Conservation (phyloP, 441 rosid genomes). For the Jatropha multifida region DNA sequence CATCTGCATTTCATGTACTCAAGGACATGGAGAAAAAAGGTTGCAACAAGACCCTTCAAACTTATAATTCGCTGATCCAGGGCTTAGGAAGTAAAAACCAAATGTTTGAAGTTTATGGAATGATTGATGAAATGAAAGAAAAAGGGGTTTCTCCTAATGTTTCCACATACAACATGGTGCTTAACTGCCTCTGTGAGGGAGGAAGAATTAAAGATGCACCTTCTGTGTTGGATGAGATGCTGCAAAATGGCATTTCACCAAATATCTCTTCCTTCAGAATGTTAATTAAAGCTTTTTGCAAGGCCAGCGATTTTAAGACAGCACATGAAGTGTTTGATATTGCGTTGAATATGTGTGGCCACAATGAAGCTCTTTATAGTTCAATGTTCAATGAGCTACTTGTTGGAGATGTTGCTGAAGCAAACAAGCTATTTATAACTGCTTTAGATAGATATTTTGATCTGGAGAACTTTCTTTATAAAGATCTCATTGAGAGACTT, state of each 20-base stretch:
- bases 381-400: slow-evolving; percentile 81
- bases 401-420: slow-evolving; percentile 55
- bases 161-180: slow-evolving; percentile 69
- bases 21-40: slow-evolving; percentile 96
- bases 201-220: slow-evolving; percentile 79
- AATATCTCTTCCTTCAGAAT: slow-evolving; percentile 68
- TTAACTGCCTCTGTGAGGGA: slow-evolving; percentile 75
- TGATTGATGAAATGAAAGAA: slow-evolving; percentile 93
- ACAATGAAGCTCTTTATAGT: slow-evolving; percentile 74
- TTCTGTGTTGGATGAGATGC: slow-evolving; percentile 79
- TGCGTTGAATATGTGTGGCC: slow-evolving; percentile 74
- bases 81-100: slow-evolving; percentile 80
- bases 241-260: slow-evolving; percentile 67
- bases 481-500: slow-evolving; percentile 65
- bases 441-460: slow-evolving; percentile 64
- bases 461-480: slow-evolving; percentile 62
- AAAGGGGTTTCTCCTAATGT: slow-evolving; percentile 79
- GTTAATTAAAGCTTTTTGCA: slow-evolving; percentile 73
- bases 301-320: slow-evolving; percentile 58
- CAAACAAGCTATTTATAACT: slow-evolving; percentile 68
- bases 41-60: slow-evolving; percentile 71
- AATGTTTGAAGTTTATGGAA: slow-evolving; percentile 86
- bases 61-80: slow-evolving; percentile 80
- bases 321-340: slow-evolving; percentile 78
- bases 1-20: slow-evolving; percentile 92